A percentile compares a stretch with the other conserved stretches of the same genome.
phyloP scores from a whole-genome alignment of 352 stramenopile genomes.

The Blastocystis sp. region DNA sequence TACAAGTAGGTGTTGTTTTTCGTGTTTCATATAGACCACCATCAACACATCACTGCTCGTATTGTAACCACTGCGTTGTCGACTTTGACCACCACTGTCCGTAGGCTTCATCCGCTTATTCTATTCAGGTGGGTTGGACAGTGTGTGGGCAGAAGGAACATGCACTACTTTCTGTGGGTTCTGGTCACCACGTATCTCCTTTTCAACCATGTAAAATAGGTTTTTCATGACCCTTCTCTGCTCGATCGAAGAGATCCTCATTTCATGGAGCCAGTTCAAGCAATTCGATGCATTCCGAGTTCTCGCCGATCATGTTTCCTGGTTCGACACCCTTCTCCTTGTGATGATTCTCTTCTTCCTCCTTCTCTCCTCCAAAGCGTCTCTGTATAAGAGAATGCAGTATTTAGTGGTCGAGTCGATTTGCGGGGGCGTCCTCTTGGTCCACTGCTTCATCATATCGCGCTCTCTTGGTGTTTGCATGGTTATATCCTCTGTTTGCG shows the following conservation, averaged over 20 bases:
- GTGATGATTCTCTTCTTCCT: background rate
- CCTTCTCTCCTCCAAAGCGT: background rate
- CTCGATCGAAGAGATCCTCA: background rate
- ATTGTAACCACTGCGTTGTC: conserved; percentile 5
- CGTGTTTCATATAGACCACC: background rate
- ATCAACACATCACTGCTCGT: background rate
- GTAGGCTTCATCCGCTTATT: background rate
- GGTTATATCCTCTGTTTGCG: conserved; percentile 13
- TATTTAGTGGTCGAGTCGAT: background rate
- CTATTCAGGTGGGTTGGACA: conserved; percentile 16
- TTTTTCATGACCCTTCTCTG: background rate
- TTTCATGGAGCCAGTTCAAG: background rate
- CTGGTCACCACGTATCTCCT: background rate
- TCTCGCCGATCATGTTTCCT: background rate
- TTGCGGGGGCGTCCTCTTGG: background rate
- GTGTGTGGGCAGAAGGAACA: background rate
- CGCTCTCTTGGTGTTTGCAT: background rate
- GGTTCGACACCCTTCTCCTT: background rate
- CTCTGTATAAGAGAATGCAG: background rate
- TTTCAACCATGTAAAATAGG: background rate
- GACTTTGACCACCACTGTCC: conserved; percentile 41
- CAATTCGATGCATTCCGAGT: background rate
- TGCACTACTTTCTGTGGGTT: conserved; percentile 39
- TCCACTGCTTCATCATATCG: background rate
- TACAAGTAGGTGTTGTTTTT: background rate